Evolutionary conservation across 768 basidiomycete genomes (phyloP), one percentile per base, ranked within the genome.

Genomic region (Cubamyces lactineus): DNA sequence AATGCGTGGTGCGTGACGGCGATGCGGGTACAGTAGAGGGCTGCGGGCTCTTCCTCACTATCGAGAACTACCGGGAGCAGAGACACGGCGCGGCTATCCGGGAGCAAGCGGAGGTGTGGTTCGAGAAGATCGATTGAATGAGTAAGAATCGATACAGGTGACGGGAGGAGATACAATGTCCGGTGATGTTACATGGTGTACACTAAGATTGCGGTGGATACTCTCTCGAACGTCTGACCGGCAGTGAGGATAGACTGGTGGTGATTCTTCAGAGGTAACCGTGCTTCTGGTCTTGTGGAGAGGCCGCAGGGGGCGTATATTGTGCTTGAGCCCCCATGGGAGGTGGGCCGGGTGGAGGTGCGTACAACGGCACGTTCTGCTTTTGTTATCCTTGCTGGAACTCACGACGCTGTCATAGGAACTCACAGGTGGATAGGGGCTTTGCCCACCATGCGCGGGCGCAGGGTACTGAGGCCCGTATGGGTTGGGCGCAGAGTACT

Each of bases 61-160:
- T 28, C 16, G 43, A 46, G 45, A 21, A 17, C 3, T 38, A 46
- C 7, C 8, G 17, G 21, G 6, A 19, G 28, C 53, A 45, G 43
- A 53, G 34, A n/a, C 43, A 21, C 3, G 19, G 34, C 11, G 12
- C 53, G 30, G 45, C n/a, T 43, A 13, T 45, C 23, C 42, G 42
- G 42, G 34, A 60, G 34, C 30, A 39, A 52, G 59, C 59, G 38
- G 59, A 60, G 6, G 51, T 60, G 13, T 60, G 59, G 59, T 60
- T 52, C 42, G 59, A 60, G 28, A 53, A 48, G 43, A 26, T 53
- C 23, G 42, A 34, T 34, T 34, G 34, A 34, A 34, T 34, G 34
- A 28, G 9, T 4, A 34, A 34, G 34, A 11, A 11, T 6, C 34
- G 34, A 34, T 34, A 34, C 34, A 34, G 9, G 34, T 6, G 11